phyloP scores from a whole-genome alignment of 257 asterid species.

The Ocimum tenuiflorum region DNA sequence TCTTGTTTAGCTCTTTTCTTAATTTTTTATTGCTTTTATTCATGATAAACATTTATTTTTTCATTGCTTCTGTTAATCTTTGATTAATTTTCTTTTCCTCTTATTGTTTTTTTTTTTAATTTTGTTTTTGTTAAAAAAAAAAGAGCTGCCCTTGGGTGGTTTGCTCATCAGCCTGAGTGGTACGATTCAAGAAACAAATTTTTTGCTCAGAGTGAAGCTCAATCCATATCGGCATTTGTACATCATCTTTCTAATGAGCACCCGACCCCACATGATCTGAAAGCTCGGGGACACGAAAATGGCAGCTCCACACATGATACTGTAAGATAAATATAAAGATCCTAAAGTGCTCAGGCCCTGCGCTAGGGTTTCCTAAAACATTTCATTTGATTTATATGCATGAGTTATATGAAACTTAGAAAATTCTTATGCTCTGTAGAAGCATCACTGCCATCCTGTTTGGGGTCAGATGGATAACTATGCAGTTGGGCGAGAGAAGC shows the following conservation, averaged over 20 bases:
- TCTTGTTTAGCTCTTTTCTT: neutral
- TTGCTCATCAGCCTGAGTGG: slow-evolving; percentile 92
- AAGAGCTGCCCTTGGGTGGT: slow-evolving; percentile 95
- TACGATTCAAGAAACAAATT: slow-evolving; percentile 64
- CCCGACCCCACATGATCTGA: slow-evolving; percentile 48
- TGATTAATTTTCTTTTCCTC: neutral
- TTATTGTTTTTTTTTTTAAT: no score
- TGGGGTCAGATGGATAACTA: slow-evolving; percentile 97
- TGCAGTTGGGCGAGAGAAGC: slow-evolving; percentile 75
- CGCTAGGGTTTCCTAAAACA: slow-evolving; percentile 5
- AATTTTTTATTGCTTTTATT: neutral
- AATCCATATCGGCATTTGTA: slow-evolving; percentile 71
- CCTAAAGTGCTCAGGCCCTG: slow-evolving; percentile 13
- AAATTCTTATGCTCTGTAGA: slow-evolving; percentile 41
- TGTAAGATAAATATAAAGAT: slow-evolving; percentile 47
- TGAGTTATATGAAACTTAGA: slow-evolving; percentile 17
- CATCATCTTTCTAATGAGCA: slow-evolving; percentile 72
- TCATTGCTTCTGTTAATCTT: neutral
- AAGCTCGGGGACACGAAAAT: slow-evolving; percentile 48
- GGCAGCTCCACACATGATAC: slow-evolving; percentile 53
- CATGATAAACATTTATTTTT: neutral
- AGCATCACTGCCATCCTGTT: slow-evolving; percentile 79
- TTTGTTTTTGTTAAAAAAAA: slow-evolving; percentile 6
- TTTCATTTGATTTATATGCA: neutral
- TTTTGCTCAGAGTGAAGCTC: slow-evolving; percentile 88